Percentiles rank a stretch among this genome's conserved stretches.
Conservation (phyloP, 2,329 filamentous ascomycete species). For the Fusarium xyrophilum region DNA sequence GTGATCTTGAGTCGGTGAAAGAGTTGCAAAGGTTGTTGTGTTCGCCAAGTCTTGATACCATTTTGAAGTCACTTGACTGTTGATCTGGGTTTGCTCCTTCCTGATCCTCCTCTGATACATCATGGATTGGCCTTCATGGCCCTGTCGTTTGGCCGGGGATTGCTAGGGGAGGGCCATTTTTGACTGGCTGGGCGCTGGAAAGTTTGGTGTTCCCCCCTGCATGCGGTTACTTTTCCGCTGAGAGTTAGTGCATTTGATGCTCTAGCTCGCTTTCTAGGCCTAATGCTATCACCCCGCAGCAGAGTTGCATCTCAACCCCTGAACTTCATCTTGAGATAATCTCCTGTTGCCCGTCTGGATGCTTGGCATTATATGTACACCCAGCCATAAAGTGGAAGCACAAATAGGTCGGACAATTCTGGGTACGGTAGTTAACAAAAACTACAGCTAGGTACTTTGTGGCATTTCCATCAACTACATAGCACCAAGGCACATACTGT, state of each 20-base stretch:
- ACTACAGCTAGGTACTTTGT: neutral
- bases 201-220: constrained; percentile 35
- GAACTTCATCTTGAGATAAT: constrained; percentile 26
- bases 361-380: neutral
- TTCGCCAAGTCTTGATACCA: constrained; percentile 2
- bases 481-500: neutral
- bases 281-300: constrained; percentile 31
- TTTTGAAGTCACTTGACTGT: constrained; percentile 23
- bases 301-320: constrained; percentile 32
- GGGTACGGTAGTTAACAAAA: neutral
- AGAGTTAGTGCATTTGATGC: constrained; percentile 37
- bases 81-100: constrained; percentile 25
- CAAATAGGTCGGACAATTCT: neutral
- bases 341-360: constrained; percentile 6
- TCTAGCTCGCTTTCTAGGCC: constrained; percentile 10
- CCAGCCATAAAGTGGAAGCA: neutral
- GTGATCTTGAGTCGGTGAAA: neutral
- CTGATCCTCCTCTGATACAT: constrained; percentile 30
- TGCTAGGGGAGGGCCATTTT: neutral
- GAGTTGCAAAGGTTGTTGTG: neutral
- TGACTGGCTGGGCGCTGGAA: constrained; percentile 20
- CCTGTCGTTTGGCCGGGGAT: constrained; percentile 20
- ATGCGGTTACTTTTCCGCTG: constrained; percentile 38
- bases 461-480: neutral
- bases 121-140: constrained; percentile 20